Conservation (phyloP, 257 asterid species). For the Salvia rosmarinus region DNA sequence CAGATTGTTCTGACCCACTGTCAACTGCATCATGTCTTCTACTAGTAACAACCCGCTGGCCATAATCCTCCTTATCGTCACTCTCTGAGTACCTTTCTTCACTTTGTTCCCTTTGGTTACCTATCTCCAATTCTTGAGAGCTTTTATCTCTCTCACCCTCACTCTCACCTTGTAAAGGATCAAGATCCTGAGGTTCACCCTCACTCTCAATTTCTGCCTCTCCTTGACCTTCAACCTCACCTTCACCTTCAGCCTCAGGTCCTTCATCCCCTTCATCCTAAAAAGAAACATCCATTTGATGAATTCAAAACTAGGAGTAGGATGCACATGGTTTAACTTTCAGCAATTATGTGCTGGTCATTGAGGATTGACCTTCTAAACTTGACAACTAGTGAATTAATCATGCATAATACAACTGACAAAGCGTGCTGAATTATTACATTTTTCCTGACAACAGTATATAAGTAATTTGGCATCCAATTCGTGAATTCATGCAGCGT, state of each 20-base stretch:
- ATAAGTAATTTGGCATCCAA: neutral
- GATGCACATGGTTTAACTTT: neutral
- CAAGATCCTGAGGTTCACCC: constrained; percentile 67
- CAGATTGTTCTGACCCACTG: constrained; percentile 92
- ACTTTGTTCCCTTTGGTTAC: constrained; percentile 82
- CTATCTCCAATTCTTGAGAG: constrained; percentile 77
- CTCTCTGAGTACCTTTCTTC: constrained; percentile 76
- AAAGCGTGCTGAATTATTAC: neutral
- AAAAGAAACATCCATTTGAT: neutral
- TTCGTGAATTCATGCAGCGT: neutral
- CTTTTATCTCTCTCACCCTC: constrained; percentile 85
- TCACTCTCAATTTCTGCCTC: constrained; percentile 67
- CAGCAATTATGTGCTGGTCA: neutral
- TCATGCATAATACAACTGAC: neutral
- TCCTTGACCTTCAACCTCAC: constrained; percentile 54
- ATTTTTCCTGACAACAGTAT: neutral
- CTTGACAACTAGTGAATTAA: neutral
- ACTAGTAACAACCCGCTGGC: constrained; percentile 68
- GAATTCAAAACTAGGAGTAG: neutral
- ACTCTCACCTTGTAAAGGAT: constrained; percentile 67
- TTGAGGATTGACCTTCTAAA: neutral
- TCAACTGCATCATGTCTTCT: constrained; percentile 64
- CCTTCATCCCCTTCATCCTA: constrained; percentile 80
- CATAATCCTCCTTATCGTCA: constrained; percentile 73
- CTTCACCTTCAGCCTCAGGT: constrained; percentile 68